phyloP scores from a whole-genome alignment of 495 filamentous ascomycete genomes.

The Pyrenopolyporus hunteri region DNA sequence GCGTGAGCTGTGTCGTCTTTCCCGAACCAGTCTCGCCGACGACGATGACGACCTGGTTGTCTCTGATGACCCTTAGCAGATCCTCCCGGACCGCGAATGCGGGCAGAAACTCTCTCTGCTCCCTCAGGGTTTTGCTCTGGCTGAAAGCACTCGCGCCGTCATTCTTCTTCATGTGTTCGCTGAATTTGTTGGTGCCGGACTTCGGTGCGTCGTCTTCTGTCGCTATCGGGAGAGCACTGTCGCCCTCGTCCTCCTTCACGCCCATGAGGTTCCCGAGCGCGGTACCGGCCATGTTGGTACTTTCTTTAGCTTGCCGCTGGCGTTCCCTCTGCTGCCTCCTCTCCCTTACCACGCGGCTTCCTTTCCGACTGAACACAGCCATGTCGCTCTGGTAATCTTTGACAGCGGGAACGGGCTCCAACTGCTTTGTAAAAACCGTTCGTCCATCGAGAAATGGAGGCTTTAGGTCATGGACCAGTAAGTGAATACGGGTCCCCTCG shows the following conservation, averaged over 20 bases:
- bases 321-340: constrained; percentile 89
- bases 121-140: constrained; percentile 84
- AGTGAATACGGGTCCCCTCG: constrained; percentile 86
- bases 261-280: constrained; percentile 94
- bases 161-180: constrained; percentile 85
- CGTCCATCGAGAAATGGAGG: constrained; percentile 96
- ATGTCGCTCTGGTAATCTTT: constrained; percentile 96
- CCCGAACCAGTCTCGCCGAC: constrained; percentile 96
- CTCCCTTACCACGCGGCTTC: constrained; percentile 91
- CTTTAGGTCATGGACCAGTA: constrained; percentile 91
- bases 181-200: constrained; percentile 73
- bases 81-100: constrained; percentile 98
- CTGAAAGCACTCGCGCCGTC: constrained; percentile 92
- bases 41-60: constrained; percentile 96
- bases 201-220: constrained; percentile 68
- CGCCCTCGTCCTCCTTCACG: constrained; percentile 90
- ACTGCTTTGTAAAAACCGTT: constrained; percentile 94
- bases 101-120: constrained; percentile 93
- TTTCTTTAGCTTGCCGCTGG: constrained; percentile 93
- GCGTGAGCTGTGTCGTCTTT: constrained; percentile 95
- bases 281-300: constrained; percentile 91
- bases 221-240: constrained; percentile 79
- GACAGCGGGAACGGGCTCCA: constrained; percentile 93
- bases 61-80: constrained; percentile 88
- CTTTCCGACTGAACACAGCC: constrained; percentile 97